A percentile compares a stretch with the other conserved stretches of the same genome.
These are phyloP conservation scores for Kluyveromyces dobzhanskii DNA, from an alignment of 805 yeast genomes.

Conservation along the genomic window DNA sequence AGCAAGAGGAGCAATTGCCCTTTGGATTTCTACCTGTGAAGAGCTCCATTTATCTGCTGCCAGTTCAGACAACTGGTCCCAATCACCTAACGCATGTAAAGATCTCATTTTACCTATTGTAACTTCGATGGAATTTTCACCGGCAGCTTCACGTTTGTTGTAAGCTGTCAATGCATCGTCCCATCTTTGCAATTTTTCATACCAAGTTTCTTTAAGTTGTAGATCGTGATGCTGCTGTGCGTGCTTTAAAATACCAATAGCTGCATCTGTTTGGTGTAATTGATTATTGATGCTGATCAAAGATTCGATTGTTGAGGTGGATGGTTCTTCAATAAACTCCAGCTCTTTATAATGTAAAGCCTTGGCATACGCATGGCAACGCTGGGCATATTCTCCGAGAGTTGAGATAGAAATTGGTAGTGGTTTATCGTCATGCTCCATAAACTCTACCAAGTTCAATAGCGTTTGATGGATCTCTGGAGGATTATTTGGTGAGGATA, in stretches of 20 bases:
- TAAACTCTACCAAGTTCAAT: conserved; percentile 83
- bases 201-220: conserved; percentile 95
- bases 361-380: conserved; percentile 96
- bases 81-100: conserved; percentile 95
- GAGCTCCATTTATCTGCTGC: conserved; percentile 81
- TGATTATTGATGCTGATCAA: conserved; percentile 89
- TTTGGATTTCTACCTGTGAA: conserved; percentile 61
- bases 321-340: conserved; percentile 89
- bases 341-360: conserved; percentile 93
- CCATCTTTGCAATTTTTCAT: conserved; percentile 94
- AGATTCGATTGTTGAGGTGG: conserved; percentile 85
- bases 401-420: conserved; percentile 87
- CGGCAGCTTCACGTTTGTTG: conserved; percentile 56
- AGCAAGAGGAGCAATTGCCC: conserved; percentile 91
- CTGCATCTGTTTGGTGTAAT: conserved; percentile 94
- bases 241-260: conserved; percentile 90
- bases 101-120: conserved; percentile 98
- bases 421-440: conserved; percentile 96
- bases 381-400: conserved; percentile 84
- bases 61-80: conserved; percentile 84
- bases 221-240: conserved; percentile 87
- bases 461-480: conserved; percentile 92
- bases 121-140: conserved; percentile 65
- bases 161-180: conserved; percentile 94
- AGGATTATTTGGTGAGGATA: conserved; percentile 84